Evolutionary conservation across 495 filamentous ascomycete genomes (phyloP).

Genomic region (Aspergillus steynii): DNA sequence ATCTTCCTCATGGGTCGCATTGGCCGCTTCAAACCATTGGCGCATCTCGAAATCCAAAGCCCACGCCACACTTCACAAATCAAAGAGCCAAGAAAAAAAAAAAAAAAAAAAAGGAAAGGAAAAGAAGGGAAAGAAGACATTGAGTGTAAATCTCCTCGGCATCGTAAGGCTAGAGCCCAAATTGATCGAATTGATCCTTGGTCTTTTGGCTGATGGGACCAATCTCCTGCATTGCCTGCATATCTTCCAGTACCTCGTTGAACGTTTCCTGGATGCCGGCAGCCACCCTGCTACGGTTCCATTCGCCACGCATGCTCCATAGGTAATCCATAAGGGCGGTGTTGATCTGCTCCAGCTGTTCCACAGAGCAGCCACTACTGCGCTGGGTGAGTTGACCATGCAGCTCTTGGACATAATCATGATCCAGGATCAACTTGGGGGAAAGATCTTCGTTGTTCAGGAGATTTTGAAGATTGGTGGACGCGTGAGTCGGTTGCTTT

Average conservation of each 20-base stretch:
- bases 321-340: constrained; percentile 86
- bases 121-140: constrained; percentile 13
- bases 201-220: constrained; percentile 43
- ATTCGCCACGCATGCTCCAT: constrained; percentile 75
- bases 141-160: constrained; percentile 1
- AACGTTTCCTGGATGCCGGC: constrained; percentile 63
- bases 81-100: constrained; percentile 13
- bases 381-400: constrained; percentile 58
- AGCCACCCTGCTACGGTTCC: constrained; percentile 75
- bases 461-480: constrained; percentile 41
- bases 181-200: constrained; percentile 32
- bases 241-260: constrained; percentile 78
- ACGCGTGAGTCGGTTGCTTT: constrained; percentile 27
- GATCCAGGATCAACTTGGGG: constrained; percentile 57
- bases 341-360: constrained; percentile 93
- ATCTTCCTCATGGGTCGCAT: not conserved
- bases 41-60: constrained; percentile 12
- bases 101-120: constrained; percentile 15
- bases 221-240: constrained; percentile 66
- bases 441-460: constrained; percentile 49
- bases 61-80: constrained; percentile 13
- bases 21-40: constrained; percentile 8
- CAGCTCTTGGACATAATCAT: constrained; percentile 52
- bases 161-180: not conserved
- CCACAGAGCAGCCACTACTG: constrained; percentile 79